These are phyloP conservation scores for Ustilago trichophora DNA, from an alignment of 1,284 basidiomycete genomes.

Conservation along the genomic window DNA sequence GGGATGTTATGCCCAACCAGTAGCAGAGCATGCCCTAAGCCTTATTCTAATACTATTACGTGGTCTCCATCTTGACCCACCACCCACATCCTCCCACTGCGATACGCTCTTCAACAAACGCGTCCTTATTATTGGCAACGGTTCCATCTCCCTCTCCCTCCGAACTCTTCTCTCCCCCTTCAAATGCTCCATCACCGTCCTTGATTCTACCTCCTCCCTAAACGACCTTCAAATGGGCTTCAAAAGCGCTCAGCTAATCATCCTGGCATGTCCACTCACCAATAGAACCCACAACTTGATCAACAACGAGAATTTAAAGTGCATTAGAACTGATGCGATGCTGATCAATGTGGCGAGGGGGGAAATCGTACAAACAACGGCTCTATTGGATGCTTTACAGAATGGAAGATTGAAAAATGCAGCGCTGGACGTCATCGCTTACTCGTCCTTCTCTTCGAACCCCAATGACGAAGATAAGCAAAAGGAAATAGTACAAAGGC, in stretches of 20 bases:
- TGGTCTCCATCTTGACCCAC: neutral
- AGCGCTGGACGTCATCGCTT: constrained; percentile 90
- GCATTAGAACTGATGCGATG: neutral
- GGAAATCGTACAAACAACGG: constrained; percentile 79
- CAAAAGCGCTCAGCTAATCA: constrained; percentile 14
- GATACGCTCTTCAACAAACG: constrained; percentile 8
- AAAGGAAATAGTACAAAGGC: neutral
- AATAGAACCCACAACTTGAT: constrained; percentile 16
- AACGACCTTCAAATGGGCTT: constrained; percentile 1
- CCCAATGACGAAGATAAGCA: no score
- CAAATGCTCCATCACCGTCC: constrained; percentile 5
- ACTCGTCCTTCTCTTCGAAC: no score
- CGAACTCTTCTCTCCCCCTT: constrained; percentile 24
- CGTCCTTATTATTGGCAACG: constrained; percentile 45
- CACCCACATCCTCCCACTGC: neutral
- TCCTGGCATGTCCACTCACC: constrained; percentile 49
- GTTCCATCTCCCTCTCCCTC: constrained; percentile 28
- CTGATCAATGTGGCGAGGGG: constrained; percentile 65
- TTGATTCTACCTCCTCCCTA: constrained; percentile 5
- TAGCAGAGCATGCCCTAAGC: constrained; percentile 53
- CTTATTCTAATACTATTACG: constrained; percentile 33
- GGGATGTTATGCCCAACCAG: constrained; percentile 42
- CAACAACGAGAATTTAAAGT: neutral
- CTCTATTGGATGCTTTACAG: constrained; percentile 79
- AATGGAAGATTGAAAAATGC: constrained; percentile 84